phyloP scores from a whole-genome alignment of 129 eudicot species.

The Lonicera japonica region DNA sequence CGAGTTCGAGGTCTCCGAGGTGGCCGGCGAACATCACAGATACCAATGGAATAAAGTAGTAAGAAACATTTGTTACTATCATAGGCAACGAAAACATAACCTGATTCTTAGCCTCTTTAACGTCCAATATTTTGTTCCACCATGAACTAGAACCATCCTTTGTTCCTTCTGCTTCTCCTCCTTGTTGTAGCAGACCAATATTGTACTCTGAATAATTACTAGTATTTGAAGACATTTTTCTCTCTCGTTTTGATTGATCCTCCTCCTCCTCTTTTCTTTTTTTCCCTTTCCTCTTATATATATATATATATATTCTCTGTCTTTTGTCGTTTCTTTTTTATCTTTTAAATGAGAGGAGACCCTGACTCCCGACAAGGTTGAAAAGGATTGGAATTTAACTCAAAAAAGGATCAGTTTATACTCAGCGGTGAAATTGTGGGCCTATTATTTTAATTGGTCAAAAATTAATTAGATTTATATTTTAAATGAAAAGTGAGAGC shows the following conservation, averaged over 20 bases:
- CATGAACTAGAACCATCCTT: background rate
- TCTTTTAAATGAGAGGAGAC: too few species aligned
- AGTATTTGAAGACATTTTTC: background rate
- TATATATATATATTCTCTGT: too few species aligned
- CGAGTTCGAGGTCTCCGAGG: constrained; percentile 48
- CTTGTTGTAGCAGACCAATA: background rate
- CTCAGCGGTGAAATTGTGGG: too few species aligned
- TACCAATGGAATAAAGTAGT: constrained; percentile 32
- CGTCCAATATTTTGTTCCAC: constrained; percentile 24
- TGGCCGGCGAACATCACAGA: constrained; percentile 70
- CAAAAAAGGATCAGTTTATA: too few species aligned
- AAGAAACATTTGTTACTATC: constrained; percentile 36
- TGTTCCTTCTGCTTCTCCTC: background rate
- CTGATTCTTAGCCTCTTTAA: constrained; percentile 32
- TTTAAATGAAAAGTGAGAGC: too few species aligned
- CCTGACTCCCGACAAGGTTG: too few species aligned
- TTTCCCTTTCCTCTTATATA: too few species aligned
- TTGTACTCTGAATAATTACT: background rate
- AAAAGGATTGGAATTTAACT: too few species aligned
- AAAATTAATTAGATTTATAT: too few species aligned
- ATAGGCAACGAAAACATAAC: constrained; percentile 36
- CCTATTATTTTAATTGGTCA: too few species aligned
- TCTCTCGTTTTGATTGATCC: too few species aligned
- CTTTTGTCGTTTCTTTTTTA: too few species aligned
- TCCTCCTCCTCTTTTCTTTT: background rate